Evolutionary conservation across 148 eudicot species (phyloP), one percentile per base, ranked within the genome.

Genomic region (Nepenthes mirabilis): DNA sequence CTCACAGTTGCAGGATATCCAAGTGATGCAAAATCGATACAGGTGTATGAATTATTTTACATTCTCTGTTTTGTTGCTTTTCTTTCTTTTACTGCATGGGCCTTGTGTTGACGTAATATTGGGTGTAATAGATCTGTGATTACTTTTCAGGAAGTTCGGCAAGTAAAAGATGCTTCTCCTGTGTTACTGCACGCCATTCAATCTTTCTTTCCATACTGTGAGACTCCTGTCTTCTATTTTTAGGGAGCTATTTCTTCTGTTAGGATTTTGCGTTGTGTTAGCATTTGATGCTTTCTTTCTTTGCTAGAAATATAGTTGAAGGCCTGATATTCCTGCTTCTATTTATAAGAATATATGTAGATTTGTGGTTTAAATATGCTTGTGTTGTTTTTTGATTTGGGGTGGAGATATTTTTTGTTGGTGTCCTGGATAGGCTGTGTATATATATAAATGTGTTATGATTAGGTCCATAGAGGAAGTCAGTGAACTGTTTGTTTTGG

Each of bases 131-230:
- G 7, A 34, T 11, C 2, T 67, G 56, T 52, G 52, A 37, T 56
- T 60, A 37, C 34, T 60, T 74, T 52, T 60, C 72, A 94, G 99
- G 97, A 89, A 80, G 99, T 94, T 56, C 81, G 83, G 52, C 99
- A 81, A 65, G 97, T 94, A 66, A 94, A 94, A 79, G 86, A 86
- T 64, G 87, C 89, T 65, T 79, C 80, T 61, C 95, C 97, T 11
- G 63, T 79, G 66, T 72, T 94, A 56, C 77, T 94, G 75, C 85
- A 67, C 58, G 95, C 99, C 58, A 75, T 94, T 67, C 87, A 84
- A 52, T 82, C 90, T 14, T 65, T 89, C 62, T 82, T 94, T 49
- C 91, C 87, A 49, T 84, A 74, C 73, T 84, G 99, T 94, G 76
- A 89, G 98, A 60, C 63, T 62, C 63, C 64, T 43, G 48, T 58